Evolutionary conservation across 2,329 filamentous ascomycete species (phyloP), one percentile per base, ranked within the genome.

Genomic region (Phyllosticta citrichinensis): DNA sequence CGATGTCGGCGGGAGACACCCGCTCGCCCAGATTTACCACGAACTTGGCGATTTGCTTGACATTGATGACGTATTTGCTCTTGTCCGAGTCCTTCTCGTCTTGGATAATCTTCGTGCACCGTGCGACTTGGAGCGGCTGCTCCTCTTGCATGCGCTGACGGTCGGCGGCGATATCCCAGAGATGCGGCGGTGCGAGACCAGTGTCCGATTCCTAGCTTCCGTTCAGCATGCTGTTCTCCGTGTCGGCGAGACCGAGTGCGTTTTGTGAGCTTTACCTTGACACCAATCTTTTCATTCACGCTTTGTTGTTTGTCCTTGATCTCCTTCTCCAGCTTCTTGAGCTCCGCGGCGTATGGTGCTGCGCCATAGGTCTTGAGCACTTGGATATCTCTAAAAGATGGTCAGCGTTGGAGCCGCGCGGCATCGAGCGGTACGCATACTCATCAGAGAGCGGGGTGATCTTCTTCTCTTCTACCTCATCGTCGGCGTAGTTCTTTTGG

Each of bases 11-110:
- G 56, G 94, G 94, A 71, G 89, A 95, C 68, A 99, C 94, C 65
- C 94, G 88, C 73, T 99, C 94, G 68, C 94, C 94, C 58, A 99
- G 85, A 76, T 97, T 94, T 66, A 99, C 94, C 57, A 99, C 94
- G 70, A 99, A 99, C 79, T 99, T 99, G 71, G 94, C 94, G 70
- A 99, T 99, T 77, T 99, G 94, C 82, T 99, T 99, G 68, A 99
- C 93, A 77, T 99, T 99, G 83, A 99, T 99, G 70, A 99, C 92
- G 80, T 99, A 99, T 86, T 97, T 99, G 85, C 89, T 96, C 84
- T 99, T 99, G 65, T 96, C 89, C 63, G 90, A 82, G 74, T 97
- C 92, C 77, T 94, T 93, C 74, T 96, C 92, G 72, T 97, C 93
- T 64, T 91, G 87, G 68, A 99, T 99, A 75, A 99, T 99, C 83